These are phyloP conservation scores for Neolentinus lepideus DNA, from an alignment of 1,284 basidiomycete species.

Conservation along the genomic window DNA sequence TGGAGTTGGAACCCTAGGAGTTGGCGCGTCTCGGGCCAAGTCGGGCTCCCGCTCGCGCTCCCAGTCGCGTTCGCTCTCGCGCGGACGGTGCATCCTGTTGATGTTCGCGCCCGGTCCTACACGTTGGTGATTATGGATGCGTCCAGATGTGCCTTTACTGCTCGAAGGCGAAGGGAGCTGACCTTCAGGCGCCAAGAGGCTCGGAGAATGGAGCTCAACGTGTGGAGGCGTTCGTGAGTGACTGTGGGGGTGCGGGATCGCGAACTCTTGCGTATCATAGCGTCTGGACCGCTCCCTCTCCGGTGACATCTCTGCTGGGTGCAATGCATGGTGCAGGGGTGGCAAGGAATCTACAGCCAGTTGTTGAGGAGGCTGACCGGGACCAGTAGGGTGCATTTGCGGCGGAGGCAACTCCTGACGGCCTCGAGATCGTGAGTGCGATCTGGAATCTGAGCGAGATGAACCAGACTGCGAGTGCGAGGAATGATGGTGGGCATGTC, in stretches of 20 bases:
- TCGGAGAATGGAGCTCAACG: conserved; percentile 12
- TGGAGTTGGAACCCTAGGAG: not conserved
- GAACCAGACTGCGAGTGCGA: conserved; percentile 33
- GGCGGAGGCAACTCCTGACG: conserved; percentile 6
- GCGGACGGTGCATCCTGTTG: conserved; percentile 35
- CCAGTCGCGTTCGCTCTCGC: conserved; percentile 36
- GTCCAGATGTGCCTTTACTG: conserved; percentile 10
- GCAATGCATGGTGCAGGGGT: conserved; percentile 10
- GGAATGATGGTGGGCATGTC: conserved; percentile 23
- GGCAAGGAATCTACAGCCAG: conserved; percentile 12
- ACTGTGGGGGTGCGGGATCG: not conserved
- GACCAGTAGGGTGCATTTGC: conserved; percentile 8
- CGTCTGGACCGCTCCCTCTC: not conserved
- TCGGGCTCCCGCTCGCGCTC: conserved; percentile 30
- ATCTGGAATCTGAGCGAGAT: conserved; percentile 29
- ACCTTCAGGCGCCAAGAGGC: conserved; percentile 3
- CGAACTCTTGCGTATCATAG: not conserved
- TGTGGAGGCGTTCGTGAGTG: conserved; percentile 9
- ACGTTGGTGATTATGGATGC: conserved; percentile 59
- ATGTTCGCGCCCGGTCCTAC: conserved; percentile 55
- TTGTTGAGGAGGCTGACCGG: conserved; percentile 8
- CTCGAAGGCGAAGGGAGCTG: conserved; percentile 1
- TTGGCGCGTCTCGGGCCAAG: conserved; percentile 6
- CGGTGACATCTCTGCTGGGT: not conserved
- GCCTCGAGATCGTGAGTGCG: conserved; percentile 12